Evolutionary conservation across 768 basidiomycete genomes (phyloP).

Genomic region (Tricholoma matsutake): DNA sequence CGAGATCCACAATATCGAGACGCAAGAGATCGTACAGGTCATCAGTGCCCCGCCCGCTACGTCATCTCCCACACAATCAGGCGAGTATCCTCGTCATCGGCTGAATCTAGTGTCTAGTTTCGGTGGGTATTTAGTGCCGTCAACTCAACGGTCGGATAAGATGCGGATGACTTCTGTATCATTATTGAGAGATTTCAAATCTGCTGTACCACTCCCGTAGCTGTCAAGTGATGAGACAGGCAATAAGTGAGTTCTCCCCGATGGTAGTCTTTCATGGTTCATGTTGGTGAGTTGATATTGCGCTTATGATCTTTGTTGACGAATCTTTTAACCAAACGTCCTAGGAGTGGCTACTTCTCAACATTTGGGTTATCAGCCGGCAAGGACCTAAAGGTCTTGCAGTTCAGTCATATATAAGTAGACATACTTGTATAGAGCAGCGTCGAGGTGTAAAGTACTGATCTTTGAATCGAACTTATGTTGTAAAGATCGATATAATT

Average conservation of each 20-base stretch:
- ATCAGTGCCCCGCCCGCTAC: slow-evolving; percentile 45
- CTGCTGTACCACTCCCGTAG: background rate
- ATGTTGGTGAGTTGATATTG: background rate
- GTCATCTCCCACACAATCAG: slow-evolving; percentile 19
- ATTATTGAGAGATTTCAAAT: slow-evolving; percentile 16
- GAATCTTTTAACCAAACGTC: too few species aligned
- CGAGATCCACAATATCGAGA: slow-evolving; percentile 77
- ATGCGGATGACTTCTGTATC: slow-evolving; percentile 40
- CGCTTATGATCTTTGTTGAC: too few species aligned
- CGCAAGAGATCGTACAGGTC: slow-evolving; percentile 68
- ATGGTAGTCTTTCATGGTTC: slow-evolving; percentile 31
- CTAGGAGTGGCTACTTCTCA: too few species aligned
- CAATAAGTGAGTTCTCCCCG: slow-evolving; percentile 57
- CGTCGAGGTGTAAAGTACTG: too few species aligned
- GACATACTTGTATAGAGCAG: too few species aligned
- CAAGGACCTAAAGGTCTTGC: too few species aligned
- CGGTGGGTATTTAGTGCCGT: slow-evolving; percentile 48
- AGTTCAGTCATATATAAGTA: too few species aligned
- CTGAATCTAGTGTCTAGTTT: slow-evolving; percentile 37
- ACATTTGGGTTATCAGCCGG: too few species aligned
- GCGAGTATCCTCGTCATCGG: slow-evolving; percentile 24
- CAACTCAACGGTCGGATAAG: slow-evolving; percentile 45
- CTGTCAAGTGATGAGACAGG: slow-evolving; percentile 40
- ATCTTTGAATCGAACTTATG: too few species aligned
- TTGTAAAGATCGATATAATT: background rate